Evolutionary conservation across 1,139 yeast species (phyloP).

Genomic region (Lodderomyces jiufengensis): DNA sequence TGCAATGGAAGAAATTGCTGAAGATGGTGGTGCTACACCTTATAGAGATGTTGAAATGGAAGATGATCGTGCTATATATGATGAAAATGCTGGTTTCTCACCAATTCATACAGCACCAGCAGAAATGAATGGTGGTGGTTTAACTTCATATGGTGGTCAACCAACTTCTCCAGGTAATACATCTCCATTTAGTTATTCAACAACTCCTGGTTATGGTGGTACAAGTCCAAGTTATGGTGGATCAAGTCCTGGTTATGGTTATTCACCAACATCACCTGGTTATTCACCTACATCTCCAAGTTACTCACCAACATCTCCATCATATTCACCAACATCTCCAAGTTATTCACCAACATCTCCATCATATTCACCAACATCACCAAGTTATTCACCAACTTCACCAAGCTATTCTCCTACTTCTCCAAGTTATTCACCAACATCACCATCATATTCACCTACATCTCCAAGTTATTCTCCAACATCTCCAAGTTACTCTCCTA

Average conservation of each 20-base stretch:
- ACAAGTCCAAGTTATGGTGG: conserved; percentile 59
- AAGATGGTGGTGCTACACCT: conserved; percentile 92
- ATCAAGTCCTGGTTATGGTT: conserved; percentile 63
- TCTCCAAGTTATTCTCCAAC: conserved; percentile 64
- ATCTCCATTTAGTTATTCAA: conserved; percentile 59
- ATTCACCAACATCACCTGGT: conserved; percentile 58
- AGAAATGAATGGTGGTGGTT: conserved; percentile 85
- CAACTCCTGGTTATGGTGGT: conserved; percentile 53
- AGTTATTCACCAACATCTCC: conserved; percentile 61
- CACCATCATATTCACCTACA: conserved; percentile 68
- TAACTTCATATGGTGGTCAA: conserved; percentile 83
- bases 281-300: conserved; percentile 73
- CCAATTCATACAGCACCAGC: conserved; percentile 89
- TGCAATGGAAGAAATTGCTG: conserved; percentile 35
- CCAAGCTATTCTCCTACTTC: conserved; percentile 56
- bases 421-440: conserved; percentile 71
- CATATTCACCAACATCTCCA: conserved; percentile 56
- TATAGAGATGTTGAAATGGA: conserved; percentile 80
- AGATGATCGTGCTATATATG: conserved; percentile 71
- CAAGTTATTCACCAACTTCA: conserved; percentile 66
- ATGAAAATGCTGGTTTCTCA: conserved; percentile 87
- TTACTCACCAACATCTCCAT: conserved; percentile 67
- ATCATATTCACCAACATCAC: conserved; percentile 68
- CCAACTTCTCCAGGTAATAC: conserved; percentile 54
- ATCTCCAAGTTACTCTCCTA: conserved; percentile 24